Conservation (phyloP, 2,329 filamentous ascomycete species). For the Amylocarpus encephaloides region DNA sequence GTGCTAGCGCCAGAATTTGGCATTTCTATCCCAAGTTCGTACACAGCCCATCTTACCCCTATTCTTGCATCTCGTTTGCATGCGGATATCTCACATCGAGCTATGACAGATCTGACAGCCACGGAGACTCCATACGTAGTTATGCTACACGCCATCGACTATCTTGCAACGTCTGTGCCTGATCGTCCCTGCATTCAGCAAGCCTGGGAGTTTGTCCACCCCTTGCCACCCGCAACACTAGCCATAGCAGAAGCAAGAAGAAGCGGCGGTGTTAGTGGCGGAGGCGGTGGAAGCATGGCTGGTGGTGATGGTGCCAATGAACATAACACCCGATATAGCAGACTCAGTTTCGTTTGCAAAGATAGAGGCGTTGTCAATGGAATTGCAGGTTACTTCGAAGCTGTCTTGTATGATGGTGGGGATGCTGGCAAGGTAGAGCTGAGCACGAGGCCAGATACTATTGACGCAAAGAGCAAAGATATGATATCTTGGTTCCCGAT, state of each 20-base stretch:
- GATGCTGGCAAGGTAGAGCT: constrained; percentile 64
- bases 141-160: constrained; percentile 84
- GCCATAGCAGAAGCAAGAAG: constrained; percentile 49
- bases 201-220: constrained; percentile 76
- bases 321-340: constrained; percentile 79
- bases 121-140: constrained; percentile 94
- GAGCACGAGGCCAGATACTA: constrained; percentile 86
- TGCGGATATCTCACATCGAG: constrained; percentile 66
- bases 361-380: constrained; percentile 83
- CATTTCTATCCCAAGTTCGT: constrained; percentile 88
- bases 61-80: constrained; percentile 82
- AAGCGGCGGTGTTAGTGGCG: constrained; percentile 58
- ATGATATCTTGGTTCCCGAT: constrained; percentile 99
- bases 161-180: constrained; percentile 61
- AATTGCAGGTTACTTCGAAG: constrained; percentile 91
- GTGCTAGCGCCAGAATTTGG: constrained; percentile 73
- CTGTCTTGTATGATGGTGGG: constrained; percentile 69
- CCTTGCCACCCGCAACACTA: constrained; percentile 55
- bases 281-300: constrained; percentile 65
- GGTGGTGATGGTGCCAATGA: constrained; percentile 79
- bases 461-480: constrained; percentile 86
- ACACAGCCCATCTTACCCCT: constrained; percentile 90
- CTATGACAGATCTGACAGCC: constrained; percentile 56
- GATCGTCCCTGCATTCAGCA: constrained; percentile 60
- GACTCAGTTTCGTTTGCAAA: constrained; percentile 69